Evolutionary conservation across 495 filamentous ascomycete species (phyloP), one percentile per base, ranked within the genome.

Genomic region (Stereocaulon alpinum): DNA sequence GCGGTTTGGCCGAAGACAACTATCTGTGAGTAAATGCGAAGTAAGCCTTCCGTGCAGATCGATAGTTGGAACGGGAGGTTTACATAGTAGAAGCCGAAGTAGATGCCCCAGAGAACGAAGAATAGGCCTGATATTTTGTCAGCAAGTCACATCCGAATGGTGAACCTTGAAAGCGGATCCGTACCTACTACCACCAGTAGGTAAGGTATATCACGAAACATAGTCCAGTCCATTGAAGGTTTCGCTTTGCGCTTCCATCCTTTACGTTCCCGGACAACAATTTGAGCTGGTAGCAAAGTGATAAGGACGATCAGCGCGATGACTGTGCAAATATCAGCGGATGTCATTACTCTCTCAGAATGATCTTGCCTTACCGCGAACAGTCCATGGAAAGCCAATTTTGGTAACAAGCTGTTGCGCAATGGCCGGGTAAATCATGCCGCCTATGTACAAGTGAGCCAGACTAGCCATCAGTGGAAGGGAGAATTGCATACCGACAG

Each of bases 351-450:
- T 11, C 20, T 6, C 20, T 12, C 37, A 22, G 14, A 41, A 30
- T 15, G 2, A 3, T 7, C 17, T 24, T 6, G 22, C 37, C 32
- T 15, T 50, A 55, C 50, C 14, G 2, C 34, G 10, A 12, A 40
- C 32, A 18, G 89, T 87, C 87, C 87, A 89, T 3, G 75, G 72
- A 70, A 91, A 93, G 48, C 89, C 89, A n/a, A 86, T 72, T 1
- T 57, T 68, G 0, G 85, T 82, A 12, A 90, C 61, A 37, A 95
- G 71, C 42, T 80, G 76, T 61, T 84, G 77, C 18, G 86, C 82
- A 44, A 95, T 80, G 44, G 80, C 75, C 0, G 88, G 86, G 61
- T 89, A 90, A 0, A 95, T 68, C 34, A 94, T 70, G 1, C 89
- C 88, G 7, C 91, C 89, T 2, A 82, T 44, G 17, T 83, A 10